These are phyloP conservation scores for Podaxis carcinomalis DNA, from an alignment of 768 basidiomycete genomes.

Conservation along the genomic window DNA sequence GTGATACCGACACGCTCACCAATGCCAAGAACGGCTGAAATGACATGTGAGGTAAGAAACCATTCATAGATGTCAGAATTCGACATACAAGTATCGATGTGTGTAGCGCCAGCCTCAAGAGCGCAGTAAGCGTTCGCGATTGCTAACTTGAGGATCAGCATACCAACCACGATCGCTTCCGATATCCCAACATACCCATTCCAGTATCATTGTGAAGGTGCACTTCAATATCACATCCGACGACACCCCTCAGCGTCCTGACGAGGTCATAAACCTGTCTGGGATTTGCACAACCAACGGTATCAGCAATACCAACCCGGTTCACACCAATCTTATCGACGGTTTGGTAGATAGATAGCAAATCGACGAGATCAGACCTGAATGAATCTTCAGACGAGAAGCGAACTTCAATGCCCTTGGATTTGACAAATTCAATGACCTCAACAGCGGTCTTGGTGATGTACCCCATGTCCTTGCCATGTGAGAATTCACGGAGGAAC, in stretches of 20 bases:
- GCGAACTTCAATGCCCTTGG: slow-evolving; percentile 98
- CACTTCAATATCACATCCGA: slow-evolving; percentile 95
- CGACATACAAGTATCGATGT: slow-evolving; percentile 90
- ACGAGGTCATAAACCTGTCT: slow-evolving; percentile 98
- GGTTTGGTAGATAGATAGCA: slow-evolving; percentile 97
- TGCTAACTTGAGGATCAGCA: slow-evolving; percentile 38
- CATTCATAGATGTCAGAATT: background rate
- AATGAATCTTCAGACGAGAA: slow-evolving; percentile 99
- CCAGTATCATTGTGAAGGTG: slow-evolving; percentile 99
- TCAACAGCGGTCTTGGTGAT: slow-evolving; percentile 99
- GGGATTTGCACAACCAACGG: slow-evolving; percentile 98
- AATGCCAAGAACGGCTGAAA: slow-evolving; percentile 86
- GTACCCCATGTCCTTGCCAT: slow-evolving; percentile 99
- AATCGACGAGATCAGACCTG: slow-evolving; percentile 98
- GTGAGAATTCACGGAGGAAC: slow-evolving; percentile 98
- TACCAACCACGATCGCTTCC: background rate
- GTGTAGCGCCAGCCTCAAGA: slow-evolving; percentile 97
- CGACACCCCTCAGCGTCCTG: slow-evolving; percentile 92
- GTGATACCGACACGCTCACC: slow-evolving; percentile 99
- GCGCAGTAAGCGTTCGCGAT: slow-evolving; percentile 99
- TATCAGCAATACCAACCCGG: slow-evolving; percentile 98
- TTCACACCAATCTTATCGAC: slow-evolving; percentile 99
- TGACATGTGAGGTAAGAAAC: slow-evolving; percentile 9
- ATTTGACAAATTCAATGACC: slow-evolving; percentile 99
- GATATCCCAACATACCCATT: slow-evolving; percentile 52